Evolutionary conservation across 495 filamentous ascomycete genomes (phyloP), one percentile per base, ranked within the genome.

Genomic region (Platismatia glauca): DNA sequence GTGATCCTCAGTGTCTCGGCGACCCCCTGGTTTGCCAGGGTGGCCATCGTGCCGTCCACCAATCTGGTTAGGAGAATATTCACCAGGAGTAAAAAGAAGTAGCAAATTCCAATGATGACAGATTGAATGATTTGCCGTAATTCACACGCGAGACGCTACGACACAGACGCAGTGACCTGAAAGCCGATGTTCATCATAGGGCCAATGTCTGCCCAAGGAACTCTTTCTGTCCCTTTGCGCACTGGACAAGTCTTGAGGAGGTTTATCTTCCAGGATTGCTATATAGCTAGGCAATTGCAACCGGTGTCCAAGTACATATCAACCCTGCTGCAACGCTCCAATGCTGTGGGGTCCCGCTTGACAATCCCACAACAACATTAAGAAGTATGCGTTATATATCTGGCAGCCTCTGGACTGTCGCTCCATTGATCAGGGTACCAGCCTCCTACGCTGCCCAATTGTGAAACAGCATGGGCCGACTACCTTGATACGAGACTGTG

Each of bases 21-120:
- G 18, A 96, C 94, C 58, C 94, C 94, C 48, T 97, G 91, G 92
- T 94, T 97, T 79, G 93, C 94, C 24, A 82, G 85, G 56, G 73
- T 79, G 31, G 74, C 87, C 24, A 73, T 91, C 16, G 75, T 78
- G 9, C 81, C 82, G 11, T 46, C 79, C 9, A 74, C 70, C 29
- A 74, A 68, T 35, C 59, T 71, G 29, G 64, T 76, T 4, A 71
- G 67, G 63, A 70, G 71, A 58, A 41, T 81, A 24, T 75, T 84
- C 61, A 58, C 76, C 50, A 71, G 57, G 63, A 64, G 52, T 37
- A 41, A 50, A n/a, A 56, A 56, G 16, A 20, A n/a, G 33, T 62
- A 34, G 55, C 18, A 44, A 44, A 22, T 18, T n/a, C 11, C 11
- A 5, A 18, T 29, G 9, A 18, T 20, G 16, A 33, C 20, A n/a